A percentile compares a stretch with the other conserved stretches of the same genome.
Evolutionary conservation across 306 rosid species (phyloP).

Genomic region (Rosa persica): DNA sequence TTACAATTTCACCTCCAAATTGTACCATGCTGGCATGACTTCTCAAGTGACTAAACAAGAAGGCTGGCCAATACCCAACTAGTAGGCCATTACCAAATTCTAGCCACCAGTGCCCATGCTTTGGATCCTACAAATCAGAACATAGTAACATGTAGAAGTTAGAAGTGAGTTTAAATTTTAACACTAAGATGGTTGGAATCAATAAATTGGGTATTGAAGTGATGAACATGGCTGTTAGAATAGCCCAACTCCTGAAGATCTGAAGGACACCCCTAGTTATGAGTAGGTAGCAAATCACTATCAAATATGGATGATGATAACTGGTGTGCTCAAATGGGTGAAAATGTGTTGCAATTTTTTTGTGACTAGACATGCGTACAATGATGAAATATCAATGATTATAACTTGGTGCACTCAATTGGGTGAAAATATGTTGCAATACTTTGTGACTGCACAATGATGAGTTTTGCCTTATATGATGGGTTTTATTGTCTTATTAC

Average conservation of each 20-base stretch:
- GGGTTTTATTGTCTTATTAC: slow-evolving; percentile 19
- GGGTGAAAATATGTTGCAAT: not conserved
- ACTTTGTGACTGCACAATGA: slow-evolving; percentile 24
- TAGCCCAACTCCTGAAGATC: not conserved
- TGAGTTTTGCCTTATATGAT: slow-evolving; percentile 25
- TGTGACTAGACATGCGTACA: slow-evolving; percentile 12
- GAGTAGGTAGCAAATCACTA: not conserved
- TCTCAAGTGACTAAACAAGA: slow-evolving; percentile 84
- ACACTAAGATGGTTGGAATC: not conserved
- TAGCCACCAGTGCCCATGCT: slow-evolving; percentile 98
- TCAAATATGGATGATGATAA: not conserved
- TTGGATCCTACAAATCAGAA: slow-evolving; percentile 68
- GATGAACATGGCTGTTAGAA: not conserved
- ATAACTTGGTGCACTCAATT: not conserved
- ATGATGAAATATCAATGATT: slow-evolving; percentile 11
- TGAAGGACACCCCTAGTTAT: not conserved
- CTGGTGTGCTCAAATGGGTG: not conserved
- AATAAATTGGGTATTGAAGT: not conserved
- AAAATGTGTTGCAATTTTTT: slow-evolving; percentile 6
- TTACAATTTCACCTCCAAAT: slow-evolving; percentile 95
- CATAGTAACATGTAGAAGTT: not conserved
- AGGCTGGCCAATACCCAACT: slow-evolving; percentile 97
- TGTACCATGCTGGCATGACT: slow-evolving; percentile 93
- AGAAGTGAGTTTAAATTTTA: not conserved
- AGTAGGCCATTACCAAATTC: slow-evolving; percentile 78